phyloP scores from a whole-genome alignment of 805 yeast genomes.

The Ogataea salicorniae region DNA sequence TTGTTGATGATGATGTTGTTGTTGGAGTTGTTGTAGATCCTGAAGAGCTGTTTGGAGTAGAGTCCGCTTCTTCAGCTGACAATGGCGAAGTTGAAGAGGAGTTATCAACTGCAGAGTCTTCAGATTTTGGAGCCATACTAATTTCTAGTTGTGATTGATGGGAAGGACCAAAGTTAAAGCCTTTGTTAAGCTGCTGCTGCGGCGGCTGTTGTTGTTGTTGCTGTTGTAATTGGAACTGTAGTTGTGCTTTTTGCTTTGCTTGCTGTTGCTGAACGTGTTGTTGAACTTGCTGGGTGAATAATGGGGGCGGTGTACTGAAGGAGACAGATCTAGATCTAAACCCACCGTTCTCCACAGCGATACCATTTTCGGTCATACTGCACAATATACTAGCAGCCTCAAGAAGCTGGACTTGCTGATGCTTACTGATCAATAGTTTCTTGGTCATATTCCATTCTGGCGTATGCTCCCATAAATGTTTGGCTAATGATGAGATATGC shows the following conservation, averaged over 20 bases:
- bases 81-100: not conserved
- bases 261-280: slow-evolving; percentile 5
- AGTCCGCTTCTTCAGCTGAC: not conserved
- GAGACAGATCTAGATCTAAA: slow-evolving; percentile 16
- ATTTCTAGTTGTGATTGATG: not conserved
- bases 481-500: slow-evolving; percentile 82
- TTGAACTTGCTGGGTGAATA: slow-evolving; percentile 11
- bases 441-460: slow-evolving; percentile 91
- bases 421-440: slow-evolving; percentile 74
- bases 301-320: slow-evolving; percentile 14
- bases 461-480: slow-evolving; percentile 90
- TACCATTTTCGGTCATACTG: slow-evolving; percentile 53
- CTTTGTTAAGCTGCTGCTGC: slow-evolving; percentile 6
- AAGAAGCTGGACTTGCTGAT: slow-evolving; percentile 78
- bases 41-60: not conserved
- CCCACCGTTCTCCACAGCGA: slow-evolving; percentile 8
- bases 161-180: not conserved
- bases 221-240: not conserved
- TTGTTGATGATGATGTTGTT: slow-evolving; percentile 7
- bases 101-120: too few species aligned
- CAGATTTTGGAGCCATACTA: too few species aligned
- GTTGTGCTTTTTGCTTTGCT: not conserved
- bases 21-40: slow-evolving; percentile 5
- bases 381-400: slow-evolving; percentile 77
- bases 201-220: slow-evolving; percentile 5